Base-by-base conservation (phyloP, 2,329 filamentous ascomycete species). In the Trichoderma asperellum region DNA sequence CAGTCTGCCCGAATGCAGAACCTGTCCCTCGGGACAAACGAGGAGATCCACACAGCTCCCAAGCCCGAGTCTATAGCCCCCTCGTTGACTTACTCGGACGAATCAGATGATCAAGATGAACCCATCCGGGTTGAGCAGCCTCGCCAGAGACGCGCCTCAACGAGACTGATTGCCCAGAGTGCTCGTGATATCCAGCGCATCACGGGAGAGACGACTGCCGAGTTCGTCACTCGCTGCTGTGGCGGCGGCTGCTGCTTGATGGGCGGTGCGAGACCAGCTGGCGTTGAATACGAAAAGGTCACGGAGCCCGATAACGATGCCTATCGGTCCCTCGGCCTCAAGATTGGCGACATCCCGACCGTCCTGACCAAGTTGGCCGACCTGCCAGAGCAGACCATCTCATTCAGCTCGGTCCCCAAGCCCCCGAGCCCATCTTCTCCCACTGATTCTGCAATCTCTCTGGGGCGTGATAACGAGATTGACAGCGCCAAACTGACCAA, bases 261-360 rank as follows among this genome's bases (percentile, higher is more conserved):
- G 60, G 80, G 79, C 59, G 78, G 78, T 62, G 81, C 82, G 72
- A 79, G 82, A 72, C 81, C 80, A 62, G 78, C 83, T 2, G 81
- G 81, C 37, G 71, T 87, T 57, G 80, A 86, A 52, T 88, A 85
- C 69, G 87, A 89, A 75, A 77, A 76, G 7, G 78, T 90, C 24
- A 75, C 82, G 18, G 76, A 88, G 2, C 94, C 95, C 1, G 89
- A 96, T 78, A 98, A 97, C 75, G 87, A 91, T 70, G 96, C 96
- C 18, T 99, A 92, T 82, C 86, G 88, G 68, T 92, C 91, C 70
- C 85, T 99, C 60, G 85, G 89, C 64, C 86, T 98, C 73, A 92
- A 91, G 74, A 85, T 98, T 70, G 89, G 89, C 69, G 86, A 89
- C 37, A 88, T 98, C 65, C 91, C 91, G 6, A 92, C 89, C 61